Base-by-base conservation (phyloP, 2,329 filamentous ascomycete species). In the Periconia sp. region DNA sequence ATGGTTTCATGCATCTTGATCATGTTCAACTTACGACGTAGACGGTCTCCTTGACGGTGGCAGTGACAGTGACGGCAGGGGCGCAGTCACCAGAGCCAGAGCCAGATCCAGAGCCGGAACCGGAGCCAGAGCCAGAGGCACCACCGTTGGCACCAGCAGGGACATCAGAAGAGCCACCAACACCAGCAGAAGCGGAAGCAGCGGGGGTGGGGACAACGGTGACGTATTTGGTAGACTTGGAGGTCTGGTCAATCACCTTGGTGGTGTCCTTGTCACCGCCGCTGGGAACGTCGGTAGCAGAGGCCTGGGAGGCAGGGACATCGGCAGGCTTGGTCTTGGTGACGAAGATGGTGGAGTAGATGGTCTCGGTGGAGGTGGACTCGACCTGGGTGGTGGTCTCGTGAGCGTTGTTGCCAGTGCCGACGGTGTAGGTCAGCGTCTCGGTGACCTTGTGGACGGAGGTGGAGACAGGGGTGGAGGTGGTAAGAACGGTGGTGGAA, bases 341-440 rank as follows among this genome's bases (percentile, higher is more conserved):
- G 40, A 59, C 44, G 53, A 57, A 56, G 47, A 63, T 41, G 47
- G 62, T 63, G 55, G 56, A 47, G 58, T 56, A 61, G 50, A 61
- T 44, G 41, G 60, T 61, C 55, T 59, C 51, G 43, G 65, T 70
- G 31, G 59, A 52, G 35, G 53, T 58, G 44, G 42, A 41, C 43
- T 48, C 44, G 35, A 59, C 50, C 46, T 60, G 53, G 40, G 64
- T 70, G 45, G 61, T 75, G 53, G 79, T 61, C 53, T 76, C 72
- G 58, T 75, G 77, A 54, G 70, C 76, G 55, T 42, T 43, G 11
- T 33, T 14, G 47, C 71, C 63, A 51, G 59, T 54, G 51, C 69
- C 63, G 50, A 73, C 55, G 56, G 74, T 74, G 58, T 74, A 72
- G 44, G 72, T 73, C 20, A 78, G 60, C 41, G 73, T 74, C 23